Conservation (phyloP, 2,329 filamentous ascomycete species). For the Diaporthe ampelina region DNA sequence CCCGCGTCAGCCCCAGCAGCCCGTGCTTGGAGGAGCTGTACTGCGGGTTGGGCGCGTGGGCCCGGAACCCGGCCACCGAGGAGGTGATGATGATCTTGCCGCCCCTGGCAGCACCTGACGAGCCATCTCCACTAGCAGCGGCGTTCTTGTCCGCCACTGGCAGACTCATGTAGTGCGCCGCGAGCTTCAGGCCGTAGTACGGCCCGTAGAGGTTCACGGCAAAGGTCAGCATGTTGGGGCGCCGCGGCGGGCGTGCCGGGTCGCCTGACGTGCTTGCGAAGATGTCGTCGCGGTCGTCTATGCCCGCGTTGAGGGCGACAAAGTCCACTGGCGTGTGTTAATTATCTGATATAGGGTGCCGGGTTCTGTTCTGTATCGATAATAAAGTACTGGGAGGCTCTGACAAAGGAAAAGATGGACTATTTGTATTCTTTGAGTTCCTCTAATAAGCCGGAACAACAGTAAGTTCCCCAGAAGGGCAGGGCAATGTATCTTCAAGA, state of each 20-base stretch:
- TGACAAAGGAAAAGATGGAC: no score
- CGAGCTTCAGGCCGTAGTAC: slow-evolving; percentile 36
- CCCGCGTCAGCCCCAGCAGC: slow-evolving; percentile 11
- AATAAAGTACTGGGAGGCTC: no score
- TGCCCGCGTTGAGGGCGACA: slow-evolving; percentile 29
- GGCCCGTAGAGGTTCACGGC: slow-evolving; percentile 25
- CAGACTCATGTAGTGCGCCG: slow-evolving; percentile 35
- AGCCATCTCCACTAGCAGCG: not conserved
- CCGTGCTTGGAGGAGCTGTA: slow-evolving; percentile 28
- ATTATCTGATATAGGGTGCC: no score
- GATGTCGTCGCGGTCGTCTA: slow-evolving; percentile 34
- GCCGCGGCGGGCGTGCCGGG: not conserved
- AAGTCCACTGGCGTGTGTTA: slow-evolving; percentile 19
- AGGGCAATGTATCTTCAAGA: no score
- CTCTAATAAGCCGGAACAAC: no score
- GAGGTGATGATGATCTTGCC: slow-evolving; percentile 32
- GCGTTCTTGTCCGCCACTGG: not conserved
- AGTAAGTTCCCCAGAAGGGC: no score
- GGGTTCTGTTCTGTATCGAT: no score
- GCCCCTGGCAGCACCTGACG: not conserved
- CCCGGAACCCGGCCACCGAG: slow-evolving; percentile 5
- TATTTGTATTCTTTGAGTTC: no score
- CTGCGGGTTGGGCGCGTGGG: slow-evolving; percentile 12
- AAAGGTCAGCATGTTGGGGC: slow-evolving; percentile 33
- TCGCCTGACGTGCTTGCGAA: slow-evolving; percentile 22